Base-by-base conservation (phyloP, 2,329 filamentous ascomycete species). In the Alternaria arbusti region DNA sequence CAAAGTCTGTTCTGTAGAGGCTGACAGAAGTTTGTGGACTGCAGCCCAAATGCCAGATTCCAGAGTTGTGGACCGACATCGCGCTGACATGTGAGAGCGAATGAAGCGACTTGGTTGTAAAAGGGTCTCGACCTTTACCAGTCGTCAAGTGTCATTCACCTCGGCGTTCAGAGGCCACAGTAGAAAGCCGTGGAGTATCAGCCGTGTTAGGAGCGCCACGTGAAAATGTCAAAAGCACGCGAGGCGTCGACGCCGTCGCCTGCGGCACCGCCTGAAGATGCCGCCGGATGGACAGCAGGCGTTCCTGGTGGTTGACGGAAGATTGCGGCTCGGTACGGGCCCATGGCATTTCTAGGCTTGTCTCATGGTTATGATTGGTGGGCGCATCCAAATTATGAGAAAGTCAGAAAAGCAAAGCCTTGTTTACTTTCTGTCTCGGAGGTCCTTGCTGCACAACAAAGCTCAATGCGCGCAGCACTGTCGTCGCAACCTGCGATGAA, bases 181-280 rank as follows among this genome's bases (percentile, higher is more conserved):
- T 23, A 44, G 60, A 15, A 25, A 45, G 43, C 60, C 40, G 44
- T 49, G 60, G 28, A 59, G 49, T 56, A 49, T 59, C 55, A 57
- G 61, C 57, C 36, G 40, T 64, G 61, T 64, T 66, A 61, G 23
- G 61, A 64, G 23, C 61, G 64, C 57, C 57, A 61, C 54, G 43
- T 56, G 50, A 44, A 54, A 15, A 10, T 23, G 47, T 23, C 57
- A 50, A 49, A 55, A 23, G 11, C 59, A 59, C 55, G 50, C 55
- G 49, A 58, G 63, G 17, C 26, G 20, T 49, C 28, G 25, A n/a
- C 49, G 49, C 30, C 26, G 32, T 54, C 30, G 25, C 44, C 36
- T 44, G 46, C 52, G 36, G 26, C 36, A 46, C 15, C 36, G 25
- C 52, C 20, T 43, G 36, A 56, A 52, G 57, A 52, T 30, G 32